Conservation (phyloP, 176 grass and related monocot species). For the Olyra latifolia region DNA sequence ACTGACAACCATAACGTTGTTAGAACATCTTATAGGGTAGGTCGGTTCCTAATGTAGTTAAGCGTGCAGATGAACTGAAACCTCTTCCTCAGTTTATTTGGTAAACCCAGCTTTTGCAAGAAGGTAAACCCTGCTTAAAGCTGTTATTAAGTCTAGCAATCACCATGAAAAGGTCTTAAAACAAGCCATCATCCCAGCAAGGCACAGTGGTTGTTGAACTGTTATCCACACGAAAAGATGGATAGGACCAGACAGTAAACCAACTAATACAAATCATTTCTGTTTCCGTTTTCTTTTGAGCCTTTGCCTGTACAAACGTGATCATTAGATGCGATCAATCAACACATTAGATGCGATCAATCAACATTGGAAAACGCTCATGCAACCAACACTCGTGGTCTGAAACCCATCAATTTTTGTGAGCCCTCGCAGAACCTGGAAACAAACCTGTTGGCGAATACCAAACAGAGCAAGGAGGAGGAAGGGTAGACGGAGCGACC, state of each 20-base stretch:
- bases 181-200: conserved; percentile 29
- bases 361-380: conserved; percentile 3
- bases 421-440: no score
- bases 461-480: no score
- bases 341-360: conserved; percentile 14
- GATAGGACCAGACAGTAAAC: background rate
- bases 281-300: background rate
- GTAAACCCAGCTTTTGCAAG: background rate
- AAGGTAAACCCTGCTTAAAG: background rate
- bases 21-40: background rate
- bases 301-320: conserved; percentile 11
- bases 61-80: background rate
- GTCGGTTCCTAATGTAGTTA: background rate
- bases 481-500: no score
- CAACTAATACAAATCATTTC: background rate
- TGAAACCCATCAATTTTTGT: background rate
- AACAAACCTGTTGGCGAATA: no score
- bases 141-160: background rate
- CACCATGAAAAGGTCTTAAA: conserved; percentile 5
- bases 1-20: background rate
- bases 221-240: conserved; percentile 28
- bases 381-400: conserved; percentile 8
- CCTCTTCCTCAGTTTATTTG: background rate
- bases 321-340: conserved; percentile 16
- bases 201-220: conserved; percentile 29